These are phyloP conservation scores for Xylaria scruposa DNA, from an alignment of 495 filamentous ascomycete genomes.

Conservation along the genomic window DNA sequence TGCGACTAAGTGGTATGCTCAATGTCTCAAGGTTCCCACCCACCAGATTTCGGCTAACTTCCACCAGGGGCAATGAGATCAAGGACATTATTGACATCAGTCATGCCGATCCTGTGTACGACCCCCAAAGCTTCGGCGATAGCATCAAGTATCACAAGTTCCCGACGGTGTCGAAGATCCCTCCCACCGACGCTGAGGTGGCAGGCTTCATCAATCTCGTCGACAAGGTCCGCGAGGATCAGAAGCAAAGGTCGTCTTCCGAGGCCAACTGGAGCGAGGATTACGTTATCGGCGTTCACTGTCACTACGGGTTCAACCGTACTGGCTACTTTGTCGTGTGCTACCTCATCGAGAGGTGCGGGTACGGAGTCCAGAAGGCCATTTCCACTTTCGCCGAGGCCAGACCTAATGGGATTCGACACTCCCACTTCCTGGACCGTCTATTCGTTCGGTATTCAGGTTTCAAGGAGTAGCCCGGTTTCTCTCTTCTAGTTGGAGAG, in stretches of 20 bases:
- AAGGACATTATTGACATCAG: conserved; percentile 86
- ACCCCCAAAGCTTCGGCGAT: conserved; percentile 75
- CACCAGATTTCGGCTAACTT: conserved; percentile 19
- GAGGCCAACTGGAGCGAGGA: conserved; percentile 49
- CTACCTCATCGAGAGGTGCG: conserved; percentile 84
- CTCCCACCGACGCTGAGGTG: conserved; percentile 78
- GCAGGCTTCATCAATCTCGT: conserved; percentile 78
- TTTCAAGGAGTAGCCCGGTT: conserved; percentile 29
- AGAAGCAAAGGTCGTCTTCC: conserved; percentile 49
- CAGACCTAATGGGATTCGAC: conserved; percentile 83
- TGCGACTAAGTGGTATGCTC: conserved; percentile 62
- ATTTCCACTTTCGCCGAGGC: conserved; percentile 78
- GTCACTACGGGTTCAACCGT: conserved; percentile 93
- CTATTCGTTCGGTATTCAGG: conserved; percentile 77
- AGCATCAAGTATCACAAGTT: conserved; percentile 86
- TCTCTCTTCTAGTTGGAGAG: background rate
- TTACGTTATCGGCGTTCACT: conserved; percentile 79
- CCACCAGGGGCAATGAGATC: conserved; percentile 56
- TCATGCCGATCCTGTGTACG: conserved; percentile 84
- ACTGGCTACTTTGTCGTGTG: conserved; percentile 91
- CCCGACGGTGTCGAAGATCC: conserved; percentile 90
- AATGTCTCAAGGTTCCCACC: background rate
- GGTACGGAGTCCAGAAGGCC: conserved; percentile 75
- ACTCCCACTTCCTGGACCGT: conserved; percentile 87
- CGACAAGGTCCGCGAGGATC: conserved; percentile 67